Conservation (phyloP, 116 monocot genomes). For the Cymodocea nodosa region DNA sequence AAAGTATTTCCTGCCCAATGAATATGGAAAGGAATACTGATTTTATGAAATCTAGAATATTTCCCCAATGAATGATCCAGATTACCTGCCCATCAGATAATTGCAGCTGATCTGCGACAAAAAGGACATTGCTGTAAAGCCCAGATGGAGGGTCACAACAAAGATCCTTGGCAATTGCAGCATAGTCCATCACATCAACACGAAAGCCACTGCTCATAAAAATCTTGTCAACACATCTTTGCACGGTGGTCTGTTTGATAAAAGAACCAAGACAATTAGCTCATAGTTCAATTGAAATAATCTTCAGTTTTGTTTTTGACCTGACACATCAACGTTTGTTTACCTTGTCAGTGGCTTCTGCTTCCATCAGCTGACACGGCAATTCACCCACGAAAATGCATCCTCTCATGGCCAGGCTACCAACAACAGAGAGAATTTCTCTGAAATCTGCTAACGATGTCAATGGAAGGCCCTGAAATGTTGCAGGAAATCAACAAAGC, state of each 20-base stretch:
- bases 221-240: conserved; percentile 31
- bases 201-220: conserved; percentile 61
- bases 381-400: conserved; percentile 69
- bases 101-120: conserved; percentile 63
- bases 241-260: conserved; percentile 18
- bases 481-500: background rate
- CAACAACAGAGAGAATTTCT: conserved; percentile 39
- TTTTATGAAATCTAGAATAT: background rate
- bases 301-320: no score
- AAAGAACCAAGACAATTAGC: no score
- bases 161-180: conserved; percentile 34
- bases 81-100: conserved; percentile 82
- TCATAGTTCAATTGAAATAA: no score
- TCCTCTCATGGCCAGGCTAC: conserved; percentile 79
- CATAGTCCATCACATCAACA: conserved; percentile 31
- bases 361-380: conserved; percentile 23
- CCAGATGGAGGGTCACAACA: conserved; percentile 11
- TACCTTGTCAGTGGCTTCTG: conserved; percentile 14
- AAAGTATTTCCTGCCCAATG: no score
- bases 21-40: background rate
- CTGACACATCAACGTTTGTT: background rate
- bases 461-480: conserved; percentile 66
- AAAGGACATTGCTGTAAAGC: conserved; percentile 25
- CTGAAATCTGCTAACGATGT: conserved; percentile 23
- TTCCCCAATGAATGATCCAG: background rate